Percentiles rank a stretch among this genome's conserved stretches.
Conservation (phyloP, 768 basidiomycete species). For the Trametes sanguinea region DNA sequence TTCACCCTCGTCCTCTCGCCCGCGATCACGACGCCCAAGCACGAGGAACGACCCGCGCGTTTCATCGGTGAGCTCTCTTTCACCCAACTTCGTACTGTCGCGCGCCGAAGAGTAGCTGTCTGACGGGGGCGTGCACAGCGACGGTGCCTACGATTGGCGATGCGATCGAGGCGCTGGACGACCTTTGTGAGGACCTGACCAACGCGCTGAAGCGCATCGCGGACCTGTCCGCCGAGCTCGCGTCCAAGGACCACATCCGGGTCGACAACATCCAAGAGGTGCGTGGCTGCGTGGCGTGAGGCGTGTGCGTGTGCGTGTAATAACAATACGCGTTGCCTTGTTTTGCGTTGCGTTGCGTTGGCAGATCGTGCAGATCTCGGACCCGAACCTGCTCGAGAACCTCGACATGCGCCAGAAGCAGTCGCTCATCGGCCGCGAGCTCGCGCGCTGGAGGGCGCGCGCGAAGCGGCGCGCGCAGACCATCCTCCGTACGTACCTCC, state of each 20-base stretch:
- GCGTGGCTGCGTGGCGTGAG: constrained; percentile 18
- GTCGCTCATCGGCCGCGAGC: constrained; percentile 60
- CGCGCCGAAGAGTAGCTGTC: neutral
- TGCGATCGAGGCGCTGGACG: constrained; percentile 64
- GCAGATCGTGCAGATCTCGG: constrained; percentile 53
- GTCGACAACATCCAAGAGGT: constrained; percentile 76
- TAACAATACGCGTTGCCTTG: neutral
- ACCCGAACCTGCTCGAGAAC: constrained; percentile 59
- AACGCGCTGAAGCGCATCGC: constrained; percentile 65
- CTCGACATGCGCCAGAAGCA: constrained; percentile 71
- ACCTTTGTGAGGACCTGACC: constrained; percentile 61
- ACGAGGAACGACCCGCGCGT: constrained; percentile 58
- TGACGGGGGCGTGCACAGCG: constrained; percentile 41
- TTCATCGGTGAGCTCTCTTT: constrained; percentile 50
- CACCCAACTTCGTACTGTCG: neutral
- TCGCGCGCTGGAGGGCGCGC: constrained; percentile 47
- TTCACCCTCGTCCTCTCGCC: constrained; percentile 74
- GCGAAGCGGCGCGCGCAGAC: constrained; percentile 52
- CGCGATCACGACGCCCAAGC: constrained; percentile 54
- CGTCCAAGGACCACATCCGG: constrained; percentile 67
- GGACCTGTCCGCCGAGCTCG: constrained; percentile 69
- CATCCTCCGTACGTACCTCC: constrained; percentile 51
- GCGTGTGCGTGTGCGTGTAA: too few species aligned
- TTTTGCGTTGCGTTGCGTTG: too few species aligned
- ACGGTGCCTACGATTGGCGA: constrained; percentile 79